Base-by-base conservation (phyloP, 2,329 filamentous ascomycete genomes). In the Alternaria consortialis region DNA sequence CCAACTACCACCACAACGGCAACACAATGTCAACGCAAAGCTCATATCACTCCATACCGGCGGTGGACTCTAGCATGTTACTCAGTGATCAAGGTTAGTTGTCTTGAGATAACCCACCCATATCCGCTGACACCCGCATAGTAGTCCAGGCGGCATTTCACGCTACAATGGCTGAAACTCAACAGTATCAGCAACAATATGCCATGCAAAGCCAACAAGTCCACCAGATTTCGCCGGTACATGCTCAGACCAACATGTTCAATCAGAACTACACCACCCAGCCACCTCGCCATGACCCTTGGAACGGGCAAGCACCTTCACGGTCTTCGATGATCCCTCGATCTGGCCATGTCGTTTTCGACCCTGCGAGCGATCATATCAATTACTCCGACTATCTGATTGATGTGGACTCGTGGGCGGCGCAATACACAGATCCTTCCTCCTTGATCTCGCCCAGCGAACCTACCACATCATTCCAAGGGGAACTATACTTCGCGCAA, bases 381-480 rank as follows among this genome's bases (percentile, higher is more conserved):
- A 63, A 70, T 42, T 74, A 72, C 36, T 55, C 62, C 6, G 52
- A 65, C 2, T 72, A 66, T 36, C 29, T 69, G 8, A 65, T 64
- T 34, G 63, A 72, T 47, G 65, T 73, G 8, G 64, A 69, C 52
- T 62, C 64, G 17, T 76, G 74, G 71, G 66, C 67, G 12, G 67
- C 61, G 40, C 67, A 74, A 37, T 71, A 62, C 57, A 74, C 70
- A 6, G 73, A 74, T 32, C 73, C 74, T 2, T 66, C 58, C 15
- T 69, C 63, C 48, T 57, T 77, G 8, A 53, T 73, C 1, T 74
- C 74, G 1, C 74, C 75, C 12, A 75, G 69, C 53, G 73, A 74
- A 25, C 71, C 72, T 37, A 58, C 61, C 32, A 54, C 62, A 31
- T 64, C 70, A 13, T 65, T 70, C 5, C 66, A 73, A 43, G 74